phyloP scores from a whole-genome alignment of 164 flowering plant genomes.

The Kingdonia uniflora region DNA sequence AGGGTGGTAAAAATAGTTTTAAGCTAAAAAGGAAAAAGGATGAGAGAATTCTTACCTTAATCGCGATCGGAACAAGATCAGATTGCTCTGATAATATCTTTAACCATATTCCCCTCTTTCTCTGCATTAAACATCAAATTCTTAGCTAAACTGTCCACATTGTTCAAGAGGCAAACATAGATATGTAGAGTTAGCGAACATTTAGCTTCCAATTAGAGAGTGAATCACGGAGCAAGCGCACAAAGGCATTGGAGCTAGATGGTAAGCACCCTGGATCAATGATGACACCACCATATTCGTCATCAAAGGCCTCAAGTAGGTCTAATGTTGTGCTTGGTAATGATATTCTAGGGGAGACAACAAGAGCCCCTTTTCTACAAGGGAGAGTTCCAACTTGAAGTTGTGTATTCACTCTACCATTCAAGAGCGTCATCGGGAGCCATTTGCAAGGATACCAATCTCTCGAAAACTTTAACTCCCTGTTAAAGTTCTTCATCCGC shows the following conservation, averaged over 20 bases:
- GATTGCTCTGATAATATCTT: constrained; percentile 35
- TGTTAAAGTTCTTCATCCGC: background rate
- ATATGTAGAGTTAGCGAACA: constrained; percentile 14
- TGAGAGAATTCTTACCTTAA: constrained; percentile 26
- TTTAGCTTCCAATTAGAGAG: constrained; percentile 39
- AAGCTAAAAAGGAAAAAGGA: too few species aligned
- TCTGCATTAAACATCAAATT: constrained; percentile 24
- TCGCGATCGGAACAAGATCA: constrained; percentile 59
- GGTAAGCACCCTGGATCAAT: constrained; percentile 42
- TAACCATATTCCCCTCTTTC: constrained; percentile 52
- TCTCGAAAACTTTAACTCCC: background rate
- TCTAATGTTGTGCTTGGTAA: constrained; percentile 19
- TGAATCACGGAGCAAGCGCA: constrained; percentile 33
- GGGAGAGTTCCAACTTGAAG: constrained; percentile 4
- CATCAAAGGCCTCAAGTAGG: constrained; percentile 39
- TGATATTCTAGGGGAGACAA: constrained; percentile 22
- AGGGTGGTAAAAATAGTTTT: too few species aligned
- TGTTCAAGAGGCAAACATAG: background rate
- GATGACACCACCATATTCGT: constrained; percentile 46
- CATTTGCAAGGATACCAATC: constrained; percentile 2
- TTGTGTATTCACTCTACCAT: constrained; percentile 6
- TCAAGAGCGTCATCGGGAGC: background rate
- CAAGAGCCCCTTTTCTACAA: constrained; percentile 17
- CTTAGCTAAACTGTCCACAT: too few species aligned
- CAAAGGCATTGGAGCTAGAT: constrained; percentile 34